These are phyloP conservation scores for Amphirosellinia nigrospora DNA, from an alignment of 495 filamentous ascomycete species.

Conservation along the genomic window DNA sequence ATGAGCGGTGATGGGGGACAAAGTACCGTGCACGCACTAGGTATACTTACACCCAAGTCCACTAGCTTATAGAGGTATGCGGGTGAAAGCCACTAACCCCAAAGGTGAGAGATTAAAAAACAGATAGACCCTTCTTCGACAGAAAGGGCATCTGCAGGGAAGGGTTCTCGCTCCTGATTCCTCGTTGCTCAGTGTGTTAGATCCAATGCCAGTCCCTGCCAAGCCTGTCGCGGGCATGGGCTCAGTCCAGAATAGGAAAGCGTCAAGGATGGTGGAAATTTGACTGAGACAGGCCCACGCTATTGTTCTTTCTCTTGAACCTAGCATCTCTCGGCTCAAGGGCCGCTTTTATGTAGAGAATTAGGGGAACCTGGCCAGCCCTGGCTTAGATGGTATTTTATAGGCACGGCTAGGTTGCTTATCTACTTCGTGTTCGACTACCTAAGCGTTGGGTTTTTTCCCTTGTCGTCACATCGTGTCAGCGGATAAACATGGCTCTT, in stretches of 20 bases:
- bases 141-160: slow-evolving; percentile 20
- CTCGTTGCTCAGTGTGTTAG: slow-evolving; percentile 11
- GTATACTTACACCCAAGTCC: background rate
- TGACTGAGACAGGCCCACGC: background rate
- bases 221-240: background rate
- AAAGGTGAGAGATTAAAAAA: background rate
- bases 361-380: slow-evolving; percentile 9
- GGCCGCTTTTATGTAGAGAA: background rate
- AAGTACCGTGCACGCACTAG: background rate
- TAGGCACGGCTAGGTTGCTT: too few relatives aligned
- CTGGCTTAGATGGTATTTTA: too few relatives aligned
- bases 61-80: background rate
- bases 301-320: background rate
- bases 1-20: background rate
- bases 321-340: background rate
- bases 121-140: background rate
- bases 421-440: background rate
- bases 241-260: slow-evolving; percentile 18
- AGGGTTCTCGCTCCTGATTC: slow-evolving; percentile 12
- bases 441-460: background rate
- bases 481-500: background rate
- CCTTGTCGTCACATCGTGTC: background rate
- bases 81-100: background rate
- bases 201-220: background rate
- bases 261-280: slow-evolving; percentile 21